Conservation (phyloP, 2,329 filamentous ascomycete genomes). For the Ophiostoma sp. region DNA sequence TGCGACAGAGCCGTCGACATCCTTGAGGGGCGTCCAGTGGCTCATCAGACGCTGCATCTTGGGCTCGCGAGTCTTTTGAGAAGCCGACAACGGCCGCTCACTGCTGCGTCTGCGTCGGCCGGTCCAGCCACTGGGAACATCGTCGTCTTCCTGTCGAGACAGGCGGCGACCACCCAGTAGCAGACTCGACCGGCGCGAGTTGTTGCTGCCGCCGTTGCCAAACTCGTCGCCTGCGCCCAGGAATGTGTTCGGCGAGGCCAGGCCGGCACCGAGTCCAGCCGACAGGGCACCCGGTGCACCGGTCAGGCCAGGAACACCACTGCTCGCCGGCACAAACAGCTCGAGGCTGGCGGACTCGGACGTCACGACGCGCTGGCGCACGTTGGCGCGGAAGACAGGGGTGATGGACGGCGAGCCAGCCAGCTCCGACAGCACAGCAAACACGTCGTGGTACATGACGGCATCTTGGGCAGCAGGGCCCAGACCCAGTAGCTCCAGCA, state of each 20-base stretch:
- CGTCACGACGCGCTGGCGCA: conserved; percentile 36
- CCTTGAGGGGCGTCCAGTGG: conserved; percentile 36
- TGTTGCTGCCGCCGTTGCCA: background rate
- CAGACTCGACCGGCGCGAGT: conserved; percentile 20
- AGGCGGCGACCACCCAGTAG: conserved; percentile 15
- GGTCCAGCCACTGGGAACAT: background rate
- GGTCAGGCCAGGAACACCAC: conserved; percentile 6
- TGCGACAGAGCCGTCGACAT: conserved; percentile 31
- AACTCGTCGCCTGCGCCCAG: background rate
- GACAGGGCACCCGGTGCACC: conserved; percentile 16
- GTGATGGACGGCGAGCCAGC: conserved; percentile 40
- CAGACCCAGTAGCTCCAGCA: conserved; percentile 45
- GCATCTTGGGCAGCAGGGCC: conserved; percentile 33
- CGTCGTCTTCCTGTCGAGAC: conserved; percentile 11
- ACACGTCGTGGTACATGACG: conserved; percentile 47
- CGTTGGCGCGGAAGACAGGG: conserved; percentile 41
- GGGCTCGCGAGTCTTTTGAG: background rate
- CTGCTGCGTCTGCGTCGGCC: conserved; percentile 14
- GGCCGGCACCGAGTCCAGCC: conserved; percentile 20
- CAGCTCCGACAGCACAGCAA: conserved; percentile 48
- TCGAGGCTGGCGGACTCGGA: conserved; percentile 27
- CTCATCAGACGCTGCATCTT: conserved; percentile 27
- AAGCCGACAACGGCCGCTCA: background rate
- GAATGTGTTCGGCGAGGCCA: conserved; percentile 18
- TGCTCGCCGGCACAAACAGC: conserved; percentile 22